These are phyloP conservation scores for Chrysosporium queenslandicum DNA, from an alignment of 2,329 filamentous ascomycete genomes.

Conservation along the genomic window DNA sequence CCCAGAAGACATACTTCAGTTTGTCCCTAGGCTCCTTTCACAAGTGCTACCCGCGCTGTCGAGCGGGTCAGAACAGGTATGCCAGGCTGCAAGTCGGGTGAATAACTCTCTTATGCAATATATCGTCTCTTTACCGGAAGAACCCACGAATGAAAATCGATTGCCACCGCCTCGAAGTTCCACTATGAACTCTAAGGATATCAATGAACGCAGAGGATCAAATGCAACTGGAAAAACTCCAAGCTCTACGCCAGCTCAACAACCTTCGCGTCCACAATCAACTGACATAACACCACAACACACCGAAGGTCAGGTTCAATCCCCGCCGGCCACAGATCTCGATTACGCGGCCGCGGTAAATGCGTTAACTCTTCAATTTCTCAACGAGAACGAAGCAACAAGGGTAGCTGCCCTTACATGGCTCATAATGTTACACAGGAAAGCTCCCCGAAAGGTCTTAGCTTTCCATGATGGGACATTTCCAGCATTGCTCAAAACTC, in stretches of 20 bases:
- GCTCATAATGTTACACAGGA: constrained; percentile 95
- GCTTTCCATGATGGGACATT: constrained; percentile 97
- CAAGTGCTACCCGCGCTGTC: constrained; percentile 91
- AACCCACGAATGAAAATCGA: constrained; percentile 37
- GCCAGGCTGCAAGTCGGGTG: constrained; percentile 76
- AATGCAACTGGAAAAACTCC: constrained; percentile 25
- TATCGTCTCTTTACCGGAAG: constrained; percentile 79
- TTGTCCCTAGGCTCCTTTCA: constrained; percentile 82
- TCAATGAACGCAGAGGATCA: constrained; percentile 33
- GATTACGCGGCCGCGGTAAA: constrained; percentile 93
- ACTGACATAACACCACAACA: constrained; percentile 8
- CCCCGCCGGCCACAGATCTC: constrained; percentile 53
- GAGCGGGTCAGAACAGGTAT: constrained; percentile 78
- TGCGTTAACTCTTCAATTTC: constrained; percentile 81
- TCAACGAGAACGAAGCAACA: constrained; percentile 95
- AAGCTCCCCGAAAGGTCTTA: constrained; percentile 83
- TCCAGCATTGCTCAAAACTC: constrained; percentile 85
- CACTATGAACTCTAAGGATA: constrained; percentile 31
- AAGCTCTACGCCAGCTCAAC: constrained; percentile 22
- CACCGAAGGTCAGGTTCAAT: constrained; percentile 34
- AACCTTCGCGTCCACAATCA: constrained; percentile 24
- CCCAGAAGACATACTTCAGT: constrained; percentile 88
- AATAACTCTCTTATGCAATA: constrained; percentile 90
- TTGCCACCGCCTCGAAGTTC: constrained; percentile 35
- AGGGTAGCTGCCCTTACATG: constrained; percentile 87